phyloP scores from a whole-genome alignment of 352 stramenopile species.

The Globisporangium barbulae region DNA sequence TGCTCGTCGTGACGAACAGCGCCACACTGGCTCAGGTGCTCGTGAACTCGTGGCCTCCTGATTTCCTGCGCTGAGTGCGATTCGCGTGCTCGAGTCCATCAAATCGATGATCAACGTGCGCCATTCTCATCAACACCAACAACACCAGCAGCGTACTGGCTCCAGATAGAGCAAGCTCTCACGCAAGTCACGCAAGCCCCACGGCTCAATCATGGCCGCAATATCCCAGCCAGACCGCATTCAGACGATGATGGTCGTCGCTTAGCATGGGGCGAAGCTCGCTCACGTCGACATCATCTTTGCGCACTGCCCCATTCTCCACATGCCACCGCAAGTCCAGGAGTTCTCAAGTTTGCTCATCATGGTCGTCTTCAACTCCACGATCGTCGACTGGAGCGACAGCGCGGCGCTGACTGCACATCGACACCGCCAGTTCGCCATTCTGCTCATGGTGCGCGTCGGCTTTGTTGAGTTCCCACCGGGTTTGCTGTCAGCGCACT shows the following conservation, averaged over 20 bases:
- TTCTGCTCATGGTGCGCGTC: slow-evolving; percentile 5
- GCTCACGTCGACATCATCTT: slow-evolving; percentile 1
- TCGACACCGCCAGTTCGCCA: background rate
- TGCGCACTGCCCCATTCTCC: slow-evolving; percentile 1
- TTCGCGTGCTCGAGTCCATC: slow-evolving; percentile 8
- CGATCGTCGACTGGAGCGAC: slow-evolving; percentile 10
- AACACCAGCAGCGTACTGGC: background rate
- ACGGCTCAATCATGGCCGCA: background rate
- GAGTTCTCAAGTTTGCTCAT: slow-evolving; percentile 15
- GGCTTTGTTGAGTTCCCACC: background rate
- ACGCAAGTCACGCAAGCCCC: background rate
- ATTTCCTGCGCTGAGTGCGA: background rate
- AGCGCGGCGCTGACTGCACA: background rate
- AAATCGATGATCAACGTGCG: slow-evolving; percentile 9
- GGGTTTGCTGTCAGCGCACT: slow-evolving; percentile 18
- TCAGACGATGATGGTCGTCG: background rate
- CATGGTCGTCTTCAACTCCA: slow-evolving; percentile 15
- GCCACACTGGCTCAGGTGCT: background rate
- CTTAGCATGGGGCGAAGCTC: background rate
- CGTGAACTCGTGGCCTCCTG: slow-evolving; percentile 7
- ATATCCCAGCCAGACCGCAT: background rate
- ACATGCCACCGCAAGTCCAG: slow-evolving; percentile 2
- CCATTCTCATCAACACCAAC: background rate
- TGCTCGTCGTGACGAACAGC: background rate
- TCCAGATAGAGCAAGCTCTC: background rate